Base-by-base conservation (phyloP, 805 yeast species). In the Metahyphopichia silvanorum region DNA sequence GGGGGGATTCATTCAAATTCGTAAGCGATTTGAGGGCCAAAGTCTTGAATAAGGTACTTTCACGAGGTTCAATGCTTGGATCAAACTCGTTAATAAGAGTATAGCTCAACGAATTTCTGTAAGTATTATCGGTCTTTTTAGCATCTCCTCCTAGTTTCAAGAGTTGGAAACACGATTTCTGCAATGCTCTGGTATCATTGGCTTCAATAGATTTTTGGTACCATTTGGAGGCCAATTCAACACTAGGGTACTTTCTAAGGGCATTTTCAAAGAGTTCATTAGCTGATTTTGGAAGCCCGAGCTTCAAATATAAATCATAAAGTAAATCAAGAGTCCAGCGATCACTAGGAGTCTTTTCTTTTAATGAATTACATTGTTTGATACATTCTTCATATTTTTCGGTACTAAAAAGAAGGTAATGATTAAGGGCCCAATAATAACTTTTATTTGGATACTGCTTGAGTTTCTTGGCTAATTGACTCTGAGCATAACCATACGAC, bases 1-100 rank as follows among this genome's bases (percentile, higher is more conserved):
- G 91, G 86, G 27, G 63, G 7, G 27, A 13, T 25, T 25, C 27
- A n/a, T 12, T 60, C 12, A 71, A 50, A n/a, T 57, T 55, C 18
- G 72, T 77, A 18, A 83, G 51, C 40, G 82, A 51, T 42, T 80
- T 76, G 37, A 68, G 47, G 0, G 87, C 89, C 21, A 87, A 58
- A 37, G 69, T 62, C 1, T 86, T 80, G 38, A 76, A 76, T 23
- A 87, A 55, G 23, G 53, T 60, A 31, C 49, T 47, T 42, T 79
- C 84, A 35, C 73, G 63, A n/a, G n/a, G n/a, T n/a, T n/a, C n/a
- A 0, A 60, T 64, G 29, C 41, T 53, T 21, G 56, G 60, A 1
- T 49, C 34, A 3, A 46, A 39, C 1, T 47, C 43, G 19, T 74
- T 39, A 31, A 68, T 68, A 27, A 76, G 44, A 57, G 71, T 59